A percentile compares a stretch with the other conserved stretches of the same genome.
Conservation (phyloP, 2,329 filamentous ascomycete species). For the Fusarium pseudonygamai region DNA sequence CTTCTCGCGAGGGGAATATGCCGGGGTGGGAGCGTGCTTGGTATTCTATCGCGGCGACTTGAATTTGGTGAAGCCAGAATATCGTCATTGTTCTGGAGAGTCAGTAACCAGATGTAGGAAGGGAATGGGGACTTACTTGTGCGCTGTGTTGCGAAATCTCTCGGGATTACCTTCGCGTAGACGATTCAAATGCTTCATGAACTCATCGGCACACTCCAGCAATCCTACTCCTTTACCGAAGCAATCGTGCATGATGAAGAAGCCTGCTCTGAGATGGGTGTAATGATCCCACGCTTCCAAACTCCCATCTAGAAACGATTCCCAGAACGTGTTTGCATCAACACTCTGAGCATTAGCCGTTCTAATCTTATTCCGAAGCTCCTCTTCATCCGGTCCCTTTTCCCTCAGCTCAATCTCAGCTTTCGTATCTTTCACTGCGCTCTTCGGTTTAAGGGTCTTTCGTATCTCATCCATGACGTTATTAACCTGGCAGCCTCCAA, state of each 20-base stretch:
- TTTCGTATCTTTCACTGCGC: not conserved
- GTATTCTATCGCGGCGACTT: constrained; percentile 43
- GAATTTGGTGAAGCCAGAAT: constrained; percentile 50
- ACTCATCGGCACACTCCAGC: constrained; percentile 43
- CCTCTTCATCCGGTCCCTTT: constrained; percentile 20
- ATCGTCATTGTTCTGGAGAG: constrained; percentile 44
- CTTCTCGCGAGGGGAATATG: constrained; percentile 20
- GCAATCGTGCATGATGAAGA: constrained; percentile 44
- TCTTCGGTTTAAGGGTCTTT: constrained; percentile 13
- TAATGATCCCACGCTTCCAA: constrained; percentile 48
- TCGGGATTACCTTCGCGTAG: constrained; percentile 41
- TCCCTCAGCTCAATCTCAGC: constrained; percentile 9
- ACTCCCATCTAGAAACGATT: constrained; percentile 40
- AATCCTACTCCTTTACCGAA: constrained; percentile 37
- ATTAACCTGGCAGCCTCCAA: constrained; percentile 15
- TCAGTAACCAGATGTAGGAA: rapidly evolving
- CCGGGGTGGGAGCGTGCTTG: constrained; percentile 14
- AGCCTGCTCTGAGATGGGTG: constrained; percentile 47
- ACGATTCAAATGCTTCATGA: constrained; percentile 43
- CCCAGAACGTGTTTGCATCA: constrained; percentile 38
- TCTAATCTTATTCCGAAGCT: constrained; percentile 15
- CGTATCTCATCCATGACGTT: constrained; percentile 30
- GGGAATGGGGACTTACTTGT: constrained; percentile 35
- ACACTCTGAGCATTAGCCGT: constrained; percentile 14
- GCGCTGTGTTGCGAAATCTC: constrained; percentile 48